Evolutionary conservation across 768 basidiomycete genomes (phyloP).

Genomic region (Macrolepiota albuminosa): DNA sequence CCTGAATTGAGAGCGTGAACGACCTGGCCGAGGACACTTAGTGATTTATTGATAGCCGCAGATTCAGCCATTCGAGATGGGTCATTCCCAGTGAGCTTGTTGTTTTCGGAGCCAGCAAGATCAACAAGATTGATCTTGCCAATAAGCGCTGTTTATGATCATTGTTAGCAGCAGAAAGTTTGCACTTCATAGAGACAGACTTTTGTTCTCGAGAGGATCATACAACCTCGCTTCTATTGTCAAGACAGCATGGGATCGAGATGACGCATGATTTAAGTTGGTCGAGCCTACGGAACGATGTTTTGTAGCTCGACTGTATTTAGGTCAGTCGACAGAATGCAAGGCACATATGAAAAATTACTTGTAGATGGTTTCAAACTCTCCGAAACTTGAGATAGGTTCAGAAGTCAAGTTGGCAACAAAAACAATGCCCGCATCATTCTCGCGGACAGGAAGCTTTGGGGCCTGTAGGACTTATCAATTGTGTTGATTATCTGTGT

Average conservation of each 20-base stretch:
- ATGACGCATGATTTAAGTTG: constrained; percentile 78
- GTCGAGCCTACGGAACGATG: constrained; percentile 85
- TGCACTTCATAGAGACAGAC: constrained; percentile 29
- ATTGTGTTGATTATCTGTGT: background rate
- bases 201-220: constrained; percentile 48
- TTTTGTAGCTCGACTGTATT: constrained; percentile 57
- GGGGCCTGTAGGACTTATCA: constrained; percentile 29
- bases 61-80: constrained; percentile 85
- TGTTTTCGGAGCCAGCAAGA: constrained; percentile 89
- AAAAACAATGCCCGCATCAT: constrained; percentile 49
- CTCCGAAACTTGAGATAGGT: constrained; percentile 34
- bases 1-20: constrained; percentile 79
- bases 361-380: constrained; percentile 46
- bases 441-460: constrained; percentile 50
- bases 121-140: constrained; percentile 88
- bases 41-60: constrained; percentile 83
- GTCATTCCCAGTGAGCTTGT: constrained; percentile 88
- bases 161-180: constrained; percentile 3
- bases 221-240: constrained; percentile 64
- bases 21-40: constrained; percentile 84
- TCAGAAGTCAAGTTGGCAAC: constrained; percentile 47
- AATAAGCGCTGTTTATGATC: constrained; percentile 42
- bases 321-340: background rate
- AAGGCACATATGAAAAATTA: constrained; percentile 16
- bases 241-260: constrained; percentile 85